phyloP scores from a whole-genome alignment of 257 asterid genomes.

The Lithospermum erythrorhizon region DNA sequence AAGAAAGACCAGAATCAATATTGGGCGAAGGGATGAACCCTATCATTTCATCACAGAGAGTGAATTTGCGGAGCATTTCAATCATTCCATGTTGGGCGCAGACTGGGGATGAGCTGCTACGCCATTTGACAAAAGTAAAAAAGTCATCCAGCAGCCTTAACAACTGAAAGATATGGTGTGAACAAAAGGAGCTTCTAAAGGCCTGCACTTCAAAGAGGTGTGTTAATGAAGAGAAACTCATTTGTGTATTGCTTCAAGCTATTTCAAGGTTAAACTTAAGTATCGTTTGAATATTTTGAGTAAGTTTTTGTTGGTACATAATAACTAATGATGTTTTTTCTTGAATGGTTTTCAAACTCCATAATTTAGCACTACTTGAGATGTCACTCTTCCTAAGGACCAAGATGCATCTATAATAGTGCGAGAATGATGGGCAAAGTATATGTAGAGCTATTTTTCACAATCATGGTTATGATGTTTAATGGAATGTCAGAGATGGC shows the following conservation, averaged over 20 bases:
- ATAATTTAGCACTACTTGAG: constrained; percentile 20
- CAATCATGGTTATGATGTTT: constrained; percentile 37
- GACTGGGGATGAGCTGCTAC: constrained; percentile 34
- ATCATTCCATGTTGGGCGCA: constrained; percentile 29
- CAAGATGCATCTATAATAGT: constrained; percentile 27
- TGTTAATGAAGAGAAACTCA: constrained; percentile 51
- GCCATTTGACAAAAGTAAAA: constrained; percentile 51
- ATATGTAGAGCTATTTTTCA: constrained; percentile 32
- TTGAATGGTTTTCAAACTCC: constrained; percentile 28
- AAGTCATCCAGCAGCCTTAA: constrained; percentile 70
- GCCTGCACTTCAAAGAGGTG: constrained; percentile 46
- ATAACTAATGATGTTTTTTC: constrained; percentile 1
- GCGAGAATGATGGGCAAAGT: constrained; percentile 31
- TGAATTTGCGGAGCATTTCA: constrained; percentile 24
- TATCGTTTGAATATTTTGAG: background rate
- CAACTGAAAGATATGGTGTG: constrained; percentile 41
- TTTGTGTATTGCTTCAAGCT: constrained; percentile 41
- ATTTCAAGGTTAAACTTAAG: constrained; percentile 27
- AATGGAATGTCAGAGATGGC: constrained; percentile 60
- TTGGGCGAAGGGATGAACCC: constrained; percentile 23
- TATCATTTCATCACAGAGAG: constrained; percentile 13
- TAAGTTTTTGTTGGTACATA: background rate
- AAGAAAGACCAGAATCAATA: constrained; percentile 29
- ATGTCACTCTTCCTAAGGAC: constrained; percentile 45
- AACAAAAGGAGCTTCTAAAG: constrained; percentile 45